Percentiles rank a stretch among this genome's conserved stretches.
These are phyloP conservation scores for Thymus quinquecostatus DNA, from an alignment of 257 asterid species.

Conservation along the genomic window DNA sequence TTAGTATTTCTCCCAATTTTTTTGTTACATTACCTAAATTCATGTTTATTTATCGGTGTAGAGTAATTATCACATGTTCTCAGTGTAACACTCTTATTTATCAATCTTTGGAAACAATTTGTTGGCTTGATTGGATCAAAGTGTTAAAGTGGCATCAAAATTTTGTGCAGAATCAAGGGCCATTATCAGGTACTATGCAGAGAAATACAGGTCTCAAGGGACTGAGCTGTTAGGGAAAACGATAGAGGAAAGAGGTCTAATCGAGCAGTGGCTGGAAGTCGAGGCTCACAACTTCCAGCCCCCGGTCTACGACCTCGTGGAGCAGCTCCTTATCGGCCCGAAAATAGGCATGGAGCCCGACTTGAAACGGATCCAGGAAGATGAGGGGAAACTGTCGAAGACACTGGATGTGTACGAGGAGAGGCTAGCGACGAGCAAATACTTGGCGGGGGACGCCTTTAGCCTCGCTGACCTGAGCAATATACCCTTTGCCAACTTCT, in stretches of 20 bases:
- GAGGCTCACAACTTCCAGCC: conserved; percentile 56
- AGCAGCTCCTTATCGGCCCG: conserved; percentile 35
- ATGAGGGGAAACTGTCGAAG: conserved; percentile 44
- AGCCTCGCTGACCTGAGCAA: conserved; percentile 60
- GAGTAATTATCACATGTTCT: not conserved
- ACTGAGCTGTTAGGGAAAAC: conserved; percentile 40
- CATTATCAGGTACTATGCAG: conserved; percentile 47
- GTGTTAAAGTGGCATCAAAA: not conserved
- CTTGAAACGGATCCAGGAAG: conserved; percentile 28
- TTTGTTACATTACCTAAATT: not conserved
- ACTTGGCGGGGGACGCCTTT: conserved; percentile 52
- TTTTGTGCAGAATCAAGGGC: conserved; percentile 52
- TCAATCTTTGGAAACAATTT: not conserved
- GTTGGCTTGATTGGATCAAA: not conserved
- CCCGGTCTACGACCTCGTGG: conserved; percentile 40
- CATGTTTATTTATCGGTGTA: not conserved
- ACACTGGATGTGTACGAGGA: conserved; percentile 52
- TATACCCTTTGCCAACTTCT: conserved; percentile 40
- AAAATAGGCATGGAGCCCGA: conserved; percentile 37
- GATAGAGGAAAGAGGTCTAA: conserved; percentile 42
- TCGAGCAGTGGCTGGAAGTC: conserved; percentile 54
- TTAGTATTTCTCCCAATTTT: too few relatives aligned
- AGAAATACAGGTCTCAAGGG: conserved; percentile 51
- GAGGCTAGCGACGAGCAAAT: conserved; percentile 47
- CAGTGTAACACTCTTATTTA: too few relatives aligned